Evolutionary conservation across 257 asterid genomes (phyloP), one percentile per base, ranked within the genome.

Genomic region (Knoxia roxburghii): DNA sequence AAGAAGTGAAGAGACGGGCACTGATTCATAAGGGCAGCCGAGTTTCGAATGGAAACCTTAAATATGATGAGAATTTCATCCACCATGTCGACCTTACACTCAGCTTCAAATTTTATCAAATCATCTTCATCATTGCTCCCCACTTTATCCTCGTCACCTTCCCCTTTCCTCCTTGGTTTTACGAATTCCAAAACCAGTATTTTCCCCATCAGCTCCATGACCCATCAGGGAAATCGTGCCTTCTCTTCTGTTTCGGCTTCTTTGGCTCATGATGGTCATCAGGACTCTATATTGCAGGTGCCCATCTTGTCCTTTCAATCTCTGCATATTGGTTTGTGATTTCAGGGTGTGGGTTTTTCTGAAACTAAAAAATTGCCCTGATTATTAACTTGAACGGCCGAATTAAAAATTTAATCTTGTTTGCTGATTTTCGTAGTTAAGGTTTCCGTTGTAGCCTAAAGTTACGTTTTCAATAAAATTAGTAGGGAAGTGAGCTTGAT

Each of bases 241-340:
- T 74, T 80, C 32, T 73, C 96, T 5, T 66, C 80, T 68, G 53
- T 75, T 49, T 77, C 88, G 39, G 86, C 87, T 61, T 78, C 87
- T 55, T 26, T n/a, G 24, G 54, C 68, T 53, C 79, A 30, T 20
- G 57, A 68, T 56, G 80, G 71, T 29, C 56, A 60, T 65, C 67
- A 69, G 65, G 81, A 68, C 65, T 77, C 75, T 64, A 56, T 79
- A 46, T 76, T 78, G 68, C 72, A 65, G 94, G 96, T 88, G 55
- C 65, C 66, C 78, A 12, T 48, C 32, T 64, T 4, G n/a, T 21
- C 10, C 58, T 2, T 17, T 48, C 45, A 61, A 20, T 51, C 69
- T 37, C 41, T n/a, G n/a, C 23, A 7, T 32, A 21, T 35, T 57
- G 23, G 43, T 6, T 6, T 4, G 2, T 14, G 59, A 33, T 33